Evolutionary conservation across 306 rosid genomes (phyloP), one percentile per base, ranked within the genome.

Genomic region (Alnus rubra): DNA sequence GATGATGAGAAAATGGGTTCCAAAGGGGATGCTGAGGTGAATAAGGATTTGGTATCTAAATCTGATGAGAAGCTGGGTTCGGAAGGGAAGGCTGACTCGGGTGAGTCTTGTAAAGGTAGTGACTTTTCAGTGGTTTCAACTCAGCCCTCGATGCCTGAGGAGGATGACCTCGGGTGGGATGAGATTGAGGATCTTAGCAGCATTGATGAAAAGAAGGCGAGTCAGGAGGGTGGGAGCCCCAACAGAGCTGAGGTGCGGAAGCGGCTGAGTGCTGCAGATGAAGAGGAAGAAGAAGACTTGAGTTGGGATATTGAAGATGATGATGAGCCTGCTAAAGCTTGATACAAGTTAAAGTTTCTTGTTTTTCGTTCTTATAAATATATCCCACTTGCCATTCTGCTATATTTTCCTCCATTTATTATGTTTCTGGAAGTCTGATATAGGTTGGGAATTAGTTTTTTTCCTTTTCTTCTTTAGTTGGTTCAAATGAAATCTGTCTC

Each of bases 281-380:
- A 85, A 49, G 97, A 93, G 14, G 98, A 93, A 23, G 28, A 23
- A 11, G 98, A 92, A 77, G 97, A 89, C 83, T 89, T 94, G 88
- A 89, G 92, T 82, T 94, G 98, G 98, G 98, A 88, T 85, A 87
- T 78, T 65, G 97, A 94, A 71, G 96, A 90, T 28, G 94, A 91
- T 81, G 89, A 92, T 18, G 78, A 79, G 74, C 88, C 90, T 44
- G 74, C 82, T 50, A 83, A 92, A 88, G 81, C 88, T 82, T 86
- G 82, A 88, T 19, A 23, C 42, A 69, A 81, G 72, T 14, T 50
- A 59, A 15, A 35, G 68, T 28, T 59, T 73, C 28, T 44, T 62
- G 60, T 72, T 58, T 56, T 1, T 13, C 13, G 35, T 30, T 65
- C 19, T 77, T 48, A 28, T 16, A 75, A 44, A 53, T 79, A 48